Percentiles rank a stretch among this genome's conserved stretches.
These are phyloP conservation scores for Discostella stelligera DNA, from an alignment of 352 stramenopile species.

Conservation along the genomic window DNA sequence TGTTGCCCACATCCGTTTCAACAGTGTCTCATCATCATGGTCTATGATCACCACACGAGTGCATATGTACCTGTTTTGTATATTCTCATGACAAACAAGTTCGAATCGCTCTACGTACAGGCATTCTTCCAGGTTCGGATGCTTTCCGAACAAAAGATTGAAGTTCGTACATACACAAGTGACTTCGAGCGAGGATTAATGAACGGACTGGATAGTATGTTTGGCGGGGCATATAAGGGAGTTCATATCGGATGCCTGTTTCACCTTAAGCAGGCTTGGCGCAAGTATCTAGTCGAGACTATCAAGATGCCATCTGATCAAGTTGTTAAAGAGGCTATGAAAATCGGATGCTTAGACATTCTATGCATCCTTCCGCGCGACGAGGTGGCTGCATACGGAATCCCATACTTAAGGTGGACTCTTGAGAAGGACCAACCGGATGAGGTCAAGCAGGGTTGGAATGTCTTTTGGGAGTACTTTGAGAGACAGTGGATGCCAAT, in stretches of 20 bases:
- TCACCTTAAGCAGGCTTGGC: slow-evolving; percentile 14
- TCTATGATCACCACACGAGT: too few species aligned
- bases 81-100: slow-evolving; percentile 2
- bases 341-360: background rate
- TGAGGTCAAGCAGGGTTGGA: too few species aligned
- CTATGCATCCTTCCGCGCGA: background rate
- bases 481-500: slow-evolving; percentile 24
- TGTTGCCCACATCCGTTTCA: too few species aligned
- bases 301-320: too few species aligned
- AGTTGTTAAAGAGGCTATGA: background rate
- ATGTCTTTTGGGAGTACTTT: slow-evolving; percentile 9
- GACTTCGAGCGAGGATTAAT: background rate
- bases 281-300: too few species aligned
- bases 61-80: too few species aligned
- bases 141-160: background rate
- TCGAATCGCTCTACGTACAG: background rate
- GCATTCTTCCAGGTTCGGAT: background rate
- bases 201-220: background rate
- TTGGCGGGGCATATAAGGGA: background rate
- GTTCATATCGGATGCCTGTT: slow-evolving; percentile 19
- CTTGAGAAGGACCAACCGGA: too few species aligned
- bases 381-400: slow-evolving; percentile 19
- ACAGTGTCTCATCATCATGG: too few species aligned
- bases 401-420: slow-evolving; percentile 11
- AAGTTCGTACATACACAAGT: background rate